phyloP scores from a whole-genome alignment of 176 grass and related monocot species.

The Lolium perenne region DNA sequence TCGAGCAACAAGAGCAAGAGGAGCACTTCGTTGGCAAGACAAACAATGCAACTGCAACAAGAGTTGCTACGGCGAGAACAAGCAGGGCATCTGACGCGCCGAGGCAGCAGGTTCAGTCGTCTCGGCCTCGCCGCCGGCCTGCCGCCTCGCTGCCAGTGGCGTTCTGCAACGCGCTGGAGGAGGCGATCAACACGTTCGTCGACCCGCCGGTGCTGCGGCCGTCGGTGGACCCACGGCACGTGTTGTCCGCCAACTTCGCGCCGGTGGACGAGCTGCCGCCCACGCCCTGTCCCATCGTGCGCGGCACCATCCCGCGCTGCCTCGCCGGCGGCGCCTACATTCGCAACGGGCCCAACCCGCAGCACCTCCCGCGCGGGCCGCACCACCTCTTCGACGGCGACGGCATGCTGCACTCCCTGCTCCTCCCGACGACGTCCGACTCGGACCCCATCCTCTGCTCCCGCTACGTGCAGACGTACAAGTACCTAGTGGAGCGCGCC shows the following conservation, averaged over 20 bases:
- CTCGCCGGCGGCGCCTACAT: constrained; percentile 90
- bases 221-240: constrained; percentile 76
- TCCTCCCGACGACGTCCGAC: constrained; percentile 49
- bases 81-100: not conserved
- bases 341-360: constrained; percentile 95
- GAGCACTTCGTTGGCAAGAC: constrained; percentile 1
- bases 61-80: not conserved
- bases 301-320: constrained; percentile 79
- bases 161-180: constrained; percentile 86
- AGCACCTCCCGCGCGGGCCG: constrained; percentile 78
- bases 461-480: constrained; percentile 95
- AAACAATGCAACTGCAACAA: constrained; percentile 1
- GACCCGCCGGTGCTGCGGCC: constrained; percentile 78
- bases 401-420: constrained; percentile 95
- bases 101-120: constrained; percentile 3
- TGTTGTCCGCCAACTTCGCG: constrained; percentile 79
- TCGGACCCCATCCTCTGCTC: constrained; percentile 70
- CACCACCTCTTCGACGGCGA: constrained; percentile 96
- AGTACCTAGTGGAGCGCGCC: constrained; percentile 77
- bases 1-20: constrained; percentile 9
- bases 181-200: constrained; percentile 87
- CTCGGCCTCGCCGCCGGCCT: constrained; percentile 35
- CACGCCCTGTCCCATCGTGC: constrained; percentile 65
- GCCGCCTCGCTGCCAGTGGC: constrained; percentile 49
- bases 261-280: constrained; percentile 89